A percentile compares a stretch with the other conserved stretches of the same genome.
Evolutionary conservation across 768 basidiomycete species (phyloP).

Genomic region (Panaeolus cyanescens): DNA sequence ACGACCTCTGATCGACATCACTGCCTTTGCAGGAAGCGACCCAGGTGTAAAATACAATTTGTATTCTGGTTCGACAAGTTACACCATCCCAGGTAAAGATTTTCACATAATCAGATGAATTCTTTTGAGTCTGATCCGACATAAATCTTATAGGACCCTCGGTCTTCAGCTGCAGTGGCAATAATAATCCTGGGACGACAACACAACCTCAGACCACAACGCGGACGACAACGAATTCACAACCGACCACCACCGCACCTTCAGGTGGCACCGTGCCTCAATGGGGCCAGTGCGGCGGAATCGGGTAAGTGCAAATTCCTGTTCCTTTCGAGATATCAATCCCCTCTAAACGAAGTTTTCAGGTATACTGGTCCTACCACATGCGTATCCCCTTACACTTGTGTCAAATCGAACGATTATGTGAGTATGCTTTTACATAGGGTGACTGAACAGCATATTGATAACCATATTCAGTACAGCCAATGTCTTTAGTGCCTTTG

Average conservation of each 20-base stretch:
- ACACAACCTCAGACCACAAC: not conserved
- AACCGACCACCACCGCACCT: constrained; percentile 6
- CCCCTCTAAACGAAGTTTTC: not conserved
- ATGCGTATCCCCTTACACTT: constrained; percentile 18
- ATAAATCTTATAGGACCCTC: not conserved
- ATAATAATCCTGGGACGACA: not conserved
- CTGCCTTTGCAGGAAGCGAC: constrained; percentile 13
- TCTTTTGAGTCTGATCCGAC: not conserved
- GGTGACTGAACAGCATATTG: not conserved
- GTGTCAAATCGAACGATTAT: constrained; percentile 4
- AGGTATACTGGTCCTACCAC: constrained; percentile 14
- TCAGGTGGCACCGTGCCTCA: constrained; percentile 18
- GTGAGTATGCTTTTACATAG: not conserved
- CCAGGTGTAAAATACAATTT: constrained; percentile 3
- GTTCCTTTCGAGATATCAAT: not conserved
- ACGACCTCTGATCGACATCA: no score
- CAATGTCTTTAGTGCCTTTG: not conserved
- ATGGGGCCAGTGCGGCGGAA: constrained; percentile 23
- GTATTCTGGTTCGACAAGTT: not conserved
- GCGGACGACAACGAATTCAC: not conserved
- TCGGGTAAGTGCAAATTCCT: constrained; percentile 11
- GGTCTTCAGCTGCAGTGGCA: not conserved
- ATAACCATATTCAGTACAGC: not conserved
- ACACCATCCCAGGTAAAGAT: not conserved
- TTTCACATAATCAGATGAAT: not conserved